Evolutionary conservation across 495 filamentous ascomycete species (phyloP), one percentile per base, ranked within the genome.

Genomic region (Penicillium psychrofluorescens): DNA sequence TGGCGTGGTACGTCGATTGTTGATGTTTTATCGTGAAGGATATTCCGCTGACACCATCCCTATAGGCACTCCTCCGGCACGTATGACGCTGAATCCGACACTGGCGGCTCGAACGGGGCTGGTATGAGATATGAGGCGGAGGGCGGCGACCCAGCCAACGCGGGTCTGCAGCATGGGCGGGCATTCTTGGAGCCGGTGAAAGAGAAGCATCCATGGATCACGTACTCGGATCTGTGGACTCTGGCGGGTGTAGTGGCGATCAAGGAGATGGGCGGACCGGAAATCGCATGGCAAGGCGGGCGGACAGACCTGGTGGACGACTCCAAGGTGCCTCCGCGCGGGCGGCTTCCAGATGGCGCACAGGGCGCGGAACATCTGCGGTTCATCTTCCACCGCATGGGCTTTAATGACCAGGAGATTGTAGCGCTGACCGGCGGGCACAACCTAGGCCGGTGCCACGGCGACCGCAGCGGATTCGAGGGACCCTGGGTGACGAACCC

Each of bases 111-210:
- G 8, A 82, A 82, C 50, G 78, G 79, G 47, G 78, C 79, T 1
- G 78, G 78, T 31, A 83, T 81, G 78, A 73, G 78, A 8, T 82
- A 80, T 53, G 78, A 83, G 63, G 64, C 67, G 2, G 78, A 81
- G 56, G 78, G 77, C 41, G 78, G 78, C 44, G 78, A 83, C 51
- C 78, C 79, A 1, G 72, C 78, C 32, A 82, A 82, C 60, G 78
- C 78, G 3, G 79, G 78, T 31, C 70, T 83, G 10, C 76, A 81
- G 48, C 72, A 81, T 56, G 77, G 77, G 15, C 77, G 77, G 10
- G 75, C 74, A 6, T 81, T 83, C 61, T 71, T 83, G 31, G 77
- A 81, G 46, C 74, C 78, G 3, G 57, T 81, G 22, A 83, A 82
- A 49, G 51, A 61, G 29, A 62, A 58, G 29, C 72, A 81, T 55